Base-by-base conservation (phyloP, 2,329 filamentous ascomycete species). In the Ophiocordyceps camponoti-floridani region DNA sequence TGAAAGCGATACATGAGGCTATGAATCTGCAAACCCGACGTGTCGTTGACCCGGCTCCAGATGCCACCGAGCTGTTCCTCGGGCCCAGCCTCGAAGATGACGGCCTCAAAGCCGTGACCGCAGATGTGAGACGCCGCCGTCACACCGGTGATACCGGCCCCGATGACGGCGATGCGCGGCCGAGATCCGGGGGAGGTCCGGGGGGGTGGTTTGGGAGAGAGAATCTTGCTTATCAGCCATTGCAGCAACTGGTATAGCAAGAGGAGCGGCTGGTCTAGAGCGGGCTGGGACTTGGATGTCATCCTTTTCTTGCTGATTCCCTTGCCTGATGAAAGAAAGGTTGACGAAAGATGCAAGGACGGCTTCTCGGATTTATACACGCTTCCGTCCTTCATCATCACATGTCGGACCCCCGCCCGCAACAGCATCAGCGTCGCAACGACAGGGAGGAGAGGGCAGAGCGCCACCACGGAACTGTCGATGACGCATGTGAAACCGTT, bases 1-100 rank as follows among this genome's bases (percentile, higher is more conserved):
- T 89, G 83, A 58, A 93, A 94, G 19, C 85, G 75, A 59, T 89
- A 93, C 84, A 91, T 91, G 47, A 88, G 60, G 18, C 79, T 84
- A 58, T 93, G 84, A 19, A 93, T 88, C 55, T 91, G 84, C 1
- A 93, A 70, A 14, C 82, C 77, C 0, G 83, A 88, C 0, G 83
- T 88, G 44, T 82, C 83, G 63, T 91, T 89, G 38, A 91, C 83
- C 59, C 73, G 72, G 55, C 77, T 84, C 84, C 84, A 89, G 31
- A 89, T 89, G 0, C 84, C 84, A 14, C 84, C 84, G 0, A 93
- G 59, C 23, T 75, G 68, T 14, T 82, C 70, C 49, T 77, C 67
- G 4, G 69, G 61, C 1, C 82, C 81, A 8, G 76, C 74, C 57
- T 93, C 85, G 51, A 93, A 93, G 37, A 93, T 74, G 18, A 73